Percentiles rank a stretch among this genome's conserved stretches.
Conservation (phyloP, 1,284 basidiomycete genomes). For the Abortiporus biennis region DNA sequence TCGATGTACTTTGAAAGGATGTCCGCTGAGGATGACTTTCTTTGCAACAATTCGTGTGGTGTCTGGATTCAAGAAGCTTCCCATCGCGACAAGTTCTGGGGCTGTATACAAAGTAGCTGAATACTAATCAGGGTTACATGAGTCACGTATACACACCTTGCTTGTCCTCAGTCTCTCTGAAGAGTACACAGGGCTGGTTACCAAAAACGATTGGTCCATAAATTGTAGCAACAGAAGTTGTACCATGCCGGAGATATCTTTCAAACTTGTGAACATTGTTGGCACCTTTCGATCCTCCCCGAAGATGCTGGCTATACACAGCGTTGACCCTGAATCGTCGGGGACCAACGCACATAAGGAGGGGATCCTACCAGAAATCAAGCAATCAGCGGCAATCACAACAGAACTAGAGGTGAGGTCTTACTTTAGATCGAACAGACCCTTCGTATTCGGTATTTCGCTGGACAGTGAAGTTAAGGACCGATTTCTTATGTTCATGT, state of each 20-base stretch:
- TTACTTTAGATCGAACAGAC: constrained; percentile 86
- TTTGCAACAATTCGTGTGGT: constrained; percentile 92
- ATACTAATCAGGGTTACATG: not conserved
- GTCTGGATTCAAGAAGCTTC: constrained; percentile 84
- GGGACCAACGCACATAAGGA: constrained; percentile 87
- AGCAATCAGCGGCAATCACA: not conserved
- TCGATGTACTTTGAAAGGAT: constrained; percentile 97
- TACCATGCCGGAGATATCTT: constrained; percentile 82
- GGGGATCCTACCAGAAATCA: constrained; percentile 57
- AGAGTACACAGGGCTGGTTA: constrained; percentile 70
- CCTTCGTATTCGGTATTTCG: constrained; percentile 93
- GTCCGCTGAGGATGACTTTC: constrained; percentile 89
- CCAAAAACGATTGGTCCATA: constrained; percentile 92
- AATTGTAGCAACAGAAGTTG: constrained; percentile 77
- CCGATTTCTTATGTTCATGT: constrained; percentile 96
- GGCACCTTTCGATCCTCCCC: constrained; percentile 82
- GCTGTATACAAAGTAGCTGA: constrained; percentile 35
- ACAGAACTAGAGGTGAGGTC: constrained; percentile 7
- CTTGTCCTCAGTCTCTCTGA: constrained; percentile 59
- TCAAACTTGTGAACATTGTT: constrained; percentile 99
- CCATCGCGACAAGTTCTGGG: constrained; percentile 86
- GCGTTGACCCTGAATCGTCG: constrained; percentile 83
- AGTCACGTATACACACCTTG: constrained; percentile 42
- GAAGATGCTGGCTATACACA: constrained; percentile 88
- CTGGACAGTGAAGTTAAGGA: constrained; percentile 90